Evolutionary conservation across 441 rosid genomes (phyloP).

Genomic region (Pelargonium citronellum): DNA sequence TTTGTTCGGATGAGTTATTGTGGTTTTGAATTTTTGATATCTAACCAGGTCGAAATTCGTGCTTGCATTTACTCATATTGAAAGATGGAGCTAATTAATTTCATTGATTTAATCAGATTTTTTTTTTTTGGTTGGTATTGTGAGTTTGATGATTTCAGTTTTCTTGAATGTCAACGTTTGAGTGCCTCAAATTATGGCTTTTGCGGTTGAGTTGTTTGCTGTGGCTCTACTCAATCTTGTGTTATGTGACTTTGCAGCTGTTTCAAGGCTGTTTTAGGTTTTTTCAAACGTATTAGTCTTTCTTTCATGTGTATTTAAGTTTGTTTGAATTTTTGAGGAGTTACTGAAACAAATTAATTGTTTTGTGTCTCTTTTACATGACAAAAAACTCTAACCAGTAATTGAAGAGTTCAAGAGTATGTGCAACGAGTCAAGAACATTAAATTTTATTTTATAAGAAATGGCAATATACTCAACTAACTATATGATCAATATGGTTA

Average conservation of each 20-base stretch:
- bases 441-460: no score
- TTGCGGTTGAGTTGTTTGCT: background rate
- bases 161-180: background rate
- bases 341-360: no score
- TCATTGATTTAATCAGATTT: no score
- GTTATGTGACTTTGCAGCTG: constrained; percentile 6
- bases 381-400: background rate
- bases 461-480: background rate
- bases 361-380: background rate
- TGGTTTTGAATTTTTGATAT: background rate
- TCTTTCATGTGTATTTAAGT: no score
- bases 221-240: background rate
- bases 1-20: background rate
- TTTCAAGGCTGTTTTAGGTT: background rate
- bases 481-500: background rate
- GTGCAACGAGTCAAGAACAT: background rate
- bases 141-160: constrained; percentile 1
- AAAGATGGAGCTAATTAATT: background rate
- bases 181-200: background rate
- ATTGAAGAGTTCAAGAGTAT: background rate
- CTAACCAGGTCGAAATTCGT: background rate
- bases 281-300: background rate
- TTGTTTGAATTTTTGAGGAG: background rate
- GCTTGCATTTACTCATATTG: constrained; percentile 1
- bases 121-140: background rate